Conservation (phyloP, 106 monocot genomes). For the Iris macrosiphon region DNA sequence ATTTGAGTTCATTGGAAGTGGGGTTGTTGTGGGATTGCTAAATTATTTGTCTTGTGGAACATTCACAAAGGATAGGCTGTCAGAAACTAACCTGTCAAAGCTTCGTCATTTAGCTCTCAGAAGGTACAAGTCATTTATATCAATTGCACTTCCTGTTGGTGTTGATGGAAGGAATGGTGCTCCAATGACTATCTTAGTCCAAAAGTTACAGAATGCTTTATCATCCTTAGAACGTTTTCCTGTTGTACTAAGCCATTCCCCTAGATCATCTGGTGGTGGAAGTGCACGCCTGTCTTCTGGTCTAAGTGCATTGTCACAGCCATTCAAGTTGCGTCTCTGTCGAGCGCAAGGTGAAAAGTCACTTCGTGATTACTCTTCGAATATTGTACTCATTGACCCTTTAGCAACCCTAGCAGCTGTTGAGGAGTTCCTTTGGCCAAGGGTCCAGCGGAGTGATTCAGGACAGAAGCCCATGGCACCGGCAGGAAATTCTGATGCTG, state of each 20-base stretch:
- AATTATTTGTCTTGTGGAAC: slow-evolving; percentile 95
- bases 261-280: slow-evolving; percentile 60
- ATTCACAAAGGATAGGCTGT: slow-evolving; percentile 66
- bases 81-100: slow-evolving; percentile 63
- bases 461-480: slow-evolving; percentile 45
- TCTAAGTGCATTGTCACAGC: slow-evolving; percentile 72
- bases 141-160: slow-evolving; percentile 45
- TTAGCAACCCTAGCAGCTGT: slow-evolving; percentile 85
- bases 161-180: slow-evolving; percentile 26
- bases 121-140: slow-evolving; percentile 81
- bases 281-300: slow-evolving; percentile 75
- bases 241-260: slow-evolving; percentile 87
- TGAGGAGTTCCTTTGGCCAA: slow-evolving; percentile 98
- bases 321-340: slow-evolving; percentile 86
- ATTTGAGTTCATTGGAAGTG: slow-evolving; percentile 99
- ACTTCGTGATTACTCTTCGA: slow-evolving; percentile 94
- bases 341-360: slow-evolving; percentile 88
- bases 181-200: slow-evolving; percentile 75
- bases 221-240: slow-evolving; percentile 94
- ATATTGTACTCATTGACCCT: slow-evolving; percentile 93
- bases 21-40: slow-evolving; percentile 73
- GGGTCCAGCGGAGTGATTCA: slow-evolving; percentile 71
- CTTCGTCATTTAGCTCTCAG: slow-evolving; percentile 71
- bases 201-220: slow-evolving; percentile 93
- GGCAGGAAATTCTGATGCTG: slow-evolving; percentile 49